These are phyloP conservation scores for Trichoderma gracile DNA, from an alignment of 2,329 filamentous ascomycete genomes.

Conservation along the genomic window DNA sequence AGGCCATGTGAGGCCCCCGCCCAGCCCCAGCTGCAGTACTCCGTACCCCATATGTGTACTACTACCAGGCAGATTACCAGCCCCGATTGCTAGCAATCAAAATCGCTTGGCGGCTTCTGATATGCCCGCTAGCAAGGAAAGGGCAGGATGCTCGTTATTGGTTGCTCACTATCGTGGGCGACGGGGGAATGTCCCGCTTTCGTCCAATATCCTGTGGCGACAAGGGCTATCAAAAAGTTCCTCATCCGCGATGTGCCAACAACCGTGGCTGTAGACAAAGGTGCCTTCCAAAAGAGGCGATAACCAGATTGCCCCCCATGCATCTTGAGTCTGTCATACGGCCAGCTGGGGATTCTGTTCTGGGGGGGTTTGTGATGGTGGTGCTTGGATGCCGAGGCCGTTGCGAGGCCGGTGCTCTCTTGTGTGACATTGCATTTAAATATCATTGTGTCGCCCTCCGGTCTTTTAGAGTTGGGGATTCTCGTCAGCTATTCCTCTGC, in stretches of 20 bases:
- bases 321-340: neutral
- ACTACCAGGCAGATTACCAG: neutral
- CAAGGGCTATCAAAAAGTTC: slow-evolving; percentile 9
- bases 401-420: neutral
- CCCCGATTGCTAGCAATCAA: neutral
- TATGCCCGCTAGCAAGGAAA: neutral
- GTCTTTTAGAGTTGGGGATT: neutral
- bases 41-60: too few species aligned
- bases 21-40: neutral
- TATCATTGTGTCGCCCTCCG: neutral
- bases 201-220: neutral
- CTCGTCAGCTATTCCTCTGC: neutral
- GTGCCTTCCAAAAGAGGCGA: slow-evolving; percentile 12
- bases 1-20: slow-evolving; percentile 3
- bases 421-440: neutral
- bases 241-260: slow-evolving; percentile 1
- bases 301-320: neutral
- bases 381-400: neutral
- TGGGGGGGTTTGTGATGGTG: neutral
- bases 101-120: neutral
- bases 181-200: slow-evolving; percentile 8
- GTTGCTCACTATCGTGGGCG: neutral
- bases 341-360: neutral
- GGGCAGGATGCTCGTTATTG: neutral
- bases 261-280: neutral